Percentiles rank a stretch among this genome's conserved stretches.
Evolutionary conservation across 1,284 basidiomycete species (phyloP).

Genomic region (Cryptococcus jaspeensis): DNA sequence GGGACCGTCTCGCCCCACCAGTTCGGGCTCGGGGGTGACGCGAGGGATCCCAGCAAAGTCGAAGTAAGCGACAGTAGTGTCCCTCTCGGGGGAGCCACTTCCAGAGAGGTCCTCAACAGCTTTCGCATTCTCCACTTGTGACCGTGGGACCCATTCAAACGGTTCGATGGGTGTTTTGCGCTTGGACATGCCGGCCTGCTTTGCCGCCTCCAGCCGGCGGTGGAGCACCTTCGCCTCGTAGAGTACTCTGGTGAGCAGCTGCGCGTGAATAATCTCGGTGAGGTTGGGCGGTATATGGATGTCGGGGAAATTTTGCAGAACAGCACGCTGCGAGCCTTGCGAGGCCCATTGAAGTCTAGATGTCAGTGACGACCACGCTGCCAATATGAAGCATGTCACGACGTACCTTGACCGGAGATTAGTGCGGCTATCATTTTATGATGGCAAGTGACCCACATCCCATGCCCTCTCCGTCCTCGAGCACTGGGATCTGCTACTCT

Average conservation of each 20-base stretch:
- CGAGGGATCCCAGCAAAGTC: background rate
- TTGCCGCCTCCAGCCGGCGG: background rate
- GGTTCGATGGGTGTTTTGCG: no score
- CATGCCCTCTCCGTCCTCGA: conserved; percentile 13
- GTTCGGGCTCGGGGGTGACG: background rate
- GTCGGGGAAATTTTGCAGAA: conserved; percentile 3
- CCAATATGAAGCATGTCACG: background rate
- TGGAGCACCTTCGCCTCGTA: conserved; percentile 11
- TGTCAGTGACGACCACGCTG: background rate
- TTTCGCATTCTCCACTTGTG: background rate
- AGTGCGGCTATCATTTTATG: conserved; percentile 7
- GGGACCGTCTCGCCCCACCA: background rate
- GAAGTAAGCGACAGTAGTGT: background rate
- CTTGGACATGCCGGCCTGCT: no score
- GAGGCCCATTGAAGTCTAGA: background rate
- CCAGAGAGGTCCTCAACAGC: background rate
- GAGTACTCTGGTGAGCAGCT: conserved; percentile 15
- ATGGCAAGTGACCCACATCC: conserved; percentile 20
- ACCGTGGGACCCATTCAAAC: no score
- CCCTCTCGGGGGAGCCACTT: background rate
- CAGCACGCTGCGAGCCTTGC: conserved; percentile 10
- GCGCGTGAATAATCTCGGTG: conserved; percentile 11
- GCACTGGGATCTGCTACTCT: conserved; percentile 8
- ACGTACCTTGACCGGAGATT: conserved; percentile 9
- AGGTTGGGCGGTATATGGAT: conserved; percentile 15